Base-by-base conservation (phyloP, 2,329 filamentous ascomycete species). In the Fusarium zealandicum region DNA sequence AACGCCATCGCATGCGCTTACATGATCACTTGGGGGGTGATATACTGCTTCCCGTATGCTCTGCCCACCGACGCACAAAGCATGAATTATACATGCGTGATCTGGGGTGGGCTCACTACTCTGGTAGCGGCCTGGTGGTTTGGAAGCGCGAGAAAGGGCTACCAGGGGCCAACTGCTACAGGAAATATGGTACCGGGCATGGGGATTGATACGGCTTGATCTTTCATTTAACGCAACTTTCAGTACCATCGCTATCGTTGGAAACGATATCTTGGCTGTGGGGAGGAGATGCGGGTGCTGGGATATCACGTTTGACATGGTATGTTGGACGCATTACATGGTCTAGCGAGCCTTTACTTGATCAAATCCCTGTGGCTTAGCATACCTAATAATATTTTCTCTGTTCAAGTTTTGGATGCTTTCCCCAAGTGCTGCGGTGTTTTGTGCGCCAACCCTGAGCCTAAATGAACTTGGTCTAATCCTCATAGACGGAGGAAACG, bases 11-110 rank as follows among this genome's bases (percentile, higher is more conserved):
- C 81, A 1, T 81, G 82, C 59, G 67, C 73, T 1, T 89, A 88
- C 66, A 86, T 89, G 59, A 54, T 80, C 3, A 79, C 80, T 0
- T 88, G 85, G 69, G 78, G 84, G 4, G 80, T 89, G 8, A 83
- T 89, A 31, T 89, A 85, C 67, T 86, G 82, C 65, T 89, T 84
- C 64, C 82, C 82, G 0, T 77, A 76, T 43, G 65, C 75, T 0
- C 50, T 80, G 17, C 82, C 82, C 0, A 77, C 76, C 1, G 69
- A 69, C 2, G 75, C 75, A 0, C 63, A 69, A 10, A 78, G 72
- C 33, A 85, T 85, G 83, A 86, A 85, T 65, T 85, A 80, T 43
- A 68, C 71, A 10, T 75, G 70, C 13, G 51, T 80, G 14, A 79
- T 82, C 17, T 76, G 74, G 61, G 78, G 77, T 3, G 76, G 72